These are phyloP conservation scores for Magnusiomyces paraingens DNA, from an alignment of 1,139 yeast species.

Conservation along the genomic window DNA sequence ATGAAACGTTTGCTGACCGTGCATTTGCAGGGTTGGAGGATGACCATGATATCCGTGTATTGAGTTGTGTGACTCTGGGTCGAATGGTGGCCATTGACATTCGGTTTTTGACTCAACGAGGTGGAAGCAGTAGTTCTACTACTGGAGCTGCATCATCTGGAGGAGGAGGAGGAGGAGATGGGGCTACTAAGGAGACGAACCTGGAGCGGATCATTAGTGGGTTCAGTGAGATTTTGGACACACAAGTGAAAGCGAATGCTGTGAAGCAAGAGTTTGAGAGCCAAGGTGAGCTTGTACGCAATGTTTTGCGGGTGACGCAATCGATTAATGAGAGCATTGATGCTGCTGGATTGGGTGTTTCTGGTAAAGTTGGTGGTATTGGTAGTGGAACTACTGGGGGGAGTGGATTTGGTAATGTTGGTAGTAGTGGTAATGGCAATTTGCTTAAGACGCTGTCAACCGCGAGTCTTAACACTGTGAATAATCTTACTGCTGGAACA, in stretches of 20 bases:
- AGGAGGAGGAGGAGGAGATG: constrained; percentile 9
- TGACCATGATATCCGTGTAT: constrained; percentile 41
- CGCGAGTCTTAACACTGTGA: no score
- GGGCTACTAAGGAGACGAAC: constrained; percentile 12
- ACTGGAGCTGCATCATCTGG: no score
- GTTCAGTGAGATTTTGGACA: constrained; percentile 32
- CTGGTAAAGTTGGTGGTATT: no score
- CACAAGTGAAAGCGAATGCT: constrained; percentile 41
- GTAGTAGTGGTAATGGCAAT: no score
- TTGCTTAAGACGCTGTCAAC: no score
- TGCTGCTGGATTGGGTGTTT: no score
- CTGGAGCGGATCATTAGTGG: constrained; percentile 30
- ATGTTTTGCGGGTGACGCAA: constrained; percentile 23
- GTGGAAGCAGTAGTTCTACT: constrained; percentile 7
- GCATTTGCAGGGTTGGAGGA: constrained; percentile 37
- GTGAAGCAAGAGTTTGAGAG: constrained; percentile 48
- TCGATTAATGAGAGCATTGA: constrained; percentile 19
- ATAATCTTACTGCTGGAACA: no score
- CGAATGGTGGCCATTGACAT: constrained; percentile 31
- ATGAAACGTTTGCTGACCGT: constrained; percentile 30
- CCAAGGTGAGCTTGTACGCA: constrained; percentile 34
- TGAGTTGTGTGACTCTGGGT: constrained; percentile 37
- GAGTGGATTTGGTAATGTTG: no score
- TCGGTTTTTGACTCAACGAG: constrained; percentile 12
- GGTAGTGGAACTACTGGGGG: no score